phyloP scores from a whole-genome alignment of 352 stramenopile genomes.

The Globisporangium radiosum region DNA sequence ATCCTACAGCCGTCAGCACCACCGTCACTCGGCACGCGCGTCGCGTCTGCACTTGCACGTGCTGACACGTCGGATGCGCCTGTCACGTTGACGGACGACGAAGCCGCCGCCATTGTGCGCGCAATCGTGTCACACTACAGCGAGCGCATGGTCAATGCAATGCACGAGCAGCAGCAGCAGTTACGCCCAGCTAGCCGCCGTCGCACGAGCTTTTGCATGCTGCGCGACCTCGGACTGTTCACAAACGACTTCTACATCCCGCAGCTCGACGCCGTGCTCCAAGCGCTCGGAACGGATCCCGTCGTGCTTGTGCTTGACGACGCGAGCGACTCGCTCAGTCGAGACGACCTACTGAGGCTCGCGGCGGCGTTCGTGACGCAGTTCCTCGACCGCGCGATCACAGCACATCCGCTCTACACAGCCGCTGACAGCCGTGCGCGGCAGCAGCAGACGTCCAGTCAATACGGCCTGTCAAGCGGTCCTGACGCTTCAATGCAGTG shows the following conservation, averaged over 20 bases:
- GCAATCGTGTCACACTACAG: slow-evolving; percentile 6
- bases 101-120: background rate
- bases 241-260: slow-evolving; percentile 48
- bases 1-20: slow-evolving; percentile 2
- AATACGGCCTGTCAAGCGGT: background rate
- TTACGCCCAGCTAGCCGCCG: background rate
- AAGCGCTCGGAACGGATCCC: slow-evolving; percentile 6
- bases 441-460: too few species aligned
- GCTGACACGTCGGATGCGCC: background rate
- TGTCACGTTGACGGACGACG: background rate
- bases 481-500: slow-evolving; percentile 6
- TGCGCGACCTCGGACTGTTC: slow-evolving; percentile 47
- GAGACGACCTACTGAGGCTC: slow-evolving; percentile 1
- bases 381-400: slow-evolving; percentile 7
- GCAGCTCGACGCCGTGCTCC: slow-evolving; percentile 31
- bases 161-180: background rate
- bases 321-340: background rate
- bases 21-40: too few species aligned
- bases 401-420: slow-evolving; percentile 9
- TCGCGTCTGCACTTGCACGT: background rate
- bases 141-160: background rate
- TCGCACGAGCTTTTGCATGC: slow-evolving; percentile 28
- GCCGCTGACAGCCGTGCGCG: background rate
- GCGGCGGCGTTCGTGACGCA: slow-evolving; percentile 4
- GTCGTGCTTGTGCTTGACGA: slow-evolving; percentile 10